Evolutionary conservation across 371 early-diverging fungal species (phyloP), one percentile per base, ranked within the genome.

Genomic region (Zopfochytrium polystomum): DNA sequence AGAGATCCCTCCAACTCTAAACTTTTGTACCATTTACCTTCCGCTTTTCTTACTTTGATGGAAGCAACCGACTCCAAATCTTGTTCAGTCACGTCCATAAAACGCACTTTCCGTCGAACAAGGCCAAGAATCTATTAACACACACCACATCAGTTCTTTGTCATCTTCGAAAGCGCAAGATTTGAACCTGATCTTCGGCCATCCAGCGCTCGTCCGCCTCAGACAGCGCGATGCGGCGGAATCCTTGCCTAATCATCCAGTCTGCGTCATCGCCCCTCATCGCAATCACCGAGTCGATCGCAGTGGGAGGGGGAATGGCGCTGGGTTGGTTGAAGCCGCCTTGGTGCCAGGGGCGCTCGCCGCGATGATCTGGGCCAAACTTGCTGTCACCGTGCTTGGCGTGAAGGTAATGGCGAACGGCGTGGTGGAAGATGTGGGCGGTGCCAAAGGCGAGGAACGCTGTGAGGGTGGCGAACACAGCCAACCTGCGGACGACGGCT

Each of bases 81-180:
- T 15, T 65, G 63, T 52, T 92, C 90, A 22, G 96, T 96, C 55
- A 94, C 84, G 70, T 96, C 96, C 85, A 95, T 91, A 66, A 86
- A 95, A 26, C 74, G 71, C 53, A 85, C 78, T 23, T 82, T 83
- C 5, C 77, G 73, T 23, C 87, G 79, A 38, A 87, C 66, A 55
- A 96, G 80, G 0, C 70, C 78, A 18, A 83, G 66, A 26, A 88
- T 87, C 52, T 55, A 34, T 11, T 48, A 33, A 29, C n/a, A n/a
- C n/a, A n/a, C n/a, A n/a, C n/a, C n/a, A n/a, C n/a, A n/a, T n/a
- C n/a, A n/a, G n/a, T n/a, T n/a, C n/a, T n/a, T n/a, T n/a, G n/a
- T n/a, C n/a, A n/a, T n/a, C n/a, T n/a, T n/a, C n/a, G n/a, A n/a
- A n/a, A n/a, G n/a, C n/a, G n/a, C n/a, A n/a, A n/a, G n/a, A n/a